Base-by-base conservation (phyloP, 202 grass and related monocot species). In the Panicum hallii region DNA sequence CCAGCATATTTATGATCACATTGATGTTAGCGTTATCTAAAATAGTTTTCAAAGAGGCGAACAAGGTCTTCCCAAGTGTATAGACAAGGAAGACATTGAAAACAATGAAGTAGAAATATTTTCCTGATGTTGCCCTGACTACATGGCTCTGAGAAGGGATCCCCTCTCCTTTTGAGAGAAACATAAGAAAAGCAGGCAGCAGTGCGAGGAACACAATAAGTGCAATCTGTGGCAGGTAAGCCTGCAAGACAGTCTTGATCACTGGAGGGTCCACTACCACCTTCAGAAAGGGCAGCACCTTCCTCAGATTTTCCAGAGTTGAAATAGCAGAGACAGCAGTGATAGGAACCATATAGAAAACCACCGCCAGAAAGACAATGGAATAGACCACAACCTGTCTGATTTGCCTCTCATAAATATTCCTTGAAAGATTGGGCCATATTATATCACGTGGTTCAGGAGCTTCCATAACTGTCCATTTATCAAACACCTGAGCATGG, bases 181-280 rank as follows among this genome's bases (percentile, higher is more conserved):
- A 91, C 88, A 92, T 17, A 63, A 99, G 90, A 57, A 99, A 85
- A 70, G 67, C 2, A 19, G 96, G 93, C 53, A 99, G 78, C 70
- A 99, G 90, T 17, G 96, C 91, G 4, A 99, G 88, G 45, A 99
- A 99, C 79, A 99, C 69, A 84, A 99, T 89, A 48, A 99, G 93
- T 17, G 76, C 90, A 0, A 99, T 52, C 82, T 99, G 96, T 10
- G 96, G 96, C 79, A 99, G 71, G 85, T 91, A 99, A 78, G 96
- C 96, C 52, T 95, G 75, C 75, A 99, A 88, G 74, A 99, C 36
- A 9, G 91, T 96, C 83, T 70, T 94, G 56, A 99, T 43, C 67
- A 2, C 42, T 5, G 3, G 16, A 57, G 72, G 48, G 17, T 96
- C 84, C 15, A 94, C 93, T 17, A 99, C 47, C 70, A 70, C 76